These are phyloP conservation scores for Ascochyta rabiei DNA, from an alignment of 2,329 filamentous ascomycete genomes.

Conservation along the genomic window DNA sequence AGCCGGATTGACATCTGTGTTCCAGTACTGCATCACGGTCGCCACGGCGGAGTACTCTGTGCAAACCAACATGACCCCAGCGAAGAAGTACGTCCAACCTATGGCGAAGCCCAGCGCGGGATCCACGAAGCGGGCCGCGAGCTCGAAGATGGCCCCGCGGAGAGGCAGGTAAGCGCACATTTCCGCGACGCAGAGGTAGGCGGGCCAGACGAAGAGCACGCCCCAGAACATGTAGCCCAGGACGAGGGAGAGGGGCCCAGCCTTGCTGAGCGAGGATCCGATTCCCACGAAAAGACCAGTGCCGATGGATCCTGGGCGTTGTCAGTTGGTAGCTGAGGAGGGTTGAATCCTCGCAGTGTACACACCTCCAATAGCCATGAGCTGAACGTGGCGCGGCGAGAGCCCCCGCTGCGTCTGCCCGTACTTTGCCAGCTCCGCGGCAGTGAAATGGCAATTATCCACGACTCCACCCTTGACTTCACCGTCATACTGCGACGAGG, in stretches of 20 bases:
- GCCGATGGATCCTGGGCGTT: constrained; percentile 70
- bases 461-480: constrained; percentile 10
- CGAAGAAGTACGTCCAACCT: constrained; percentile 68
- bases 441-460: constrained; percentile 14
- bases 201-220: constrained; percentile 28
- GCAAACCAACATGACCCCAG: constrained; percentile 18
- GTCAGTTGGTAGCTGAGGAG: not conserved
- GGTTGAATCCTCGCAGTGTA: not conserved
- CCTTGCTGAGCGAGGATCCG: constrained; percentile 53
- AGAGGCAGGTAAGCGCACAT: constrained; percentile 82
- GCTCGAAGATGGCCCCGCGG: constrained; percentile 76
- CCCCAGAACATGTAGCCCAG: constrained; percentile 71
- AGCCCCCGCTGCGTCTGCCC: constrained; percentile 48
- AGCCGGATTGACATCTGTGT: constrained; percentile 39
- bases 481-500: constrained; percentile 8
- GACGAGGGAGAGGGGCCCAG: constrained; percentile 64
- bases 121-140: constrained; percentile 76
- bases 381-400: constrained; percentile 57
- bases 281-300: constrained; percentile 73
- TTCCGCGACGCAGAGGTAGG: constrained; percentile 74
- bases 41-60: constrained; percentile 41
- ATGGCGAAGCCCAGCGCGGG: constrained; percentile 78
- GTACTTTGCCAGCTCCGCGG: constrained; percentile 15
- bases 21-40: constrained; percentile 48
- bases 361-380: constrained; percentile 64